phyloP scores from a whole-genome alignment of 2,329 filamentous ascomycete genomes.

The Exophiala mesophila region DNA sequence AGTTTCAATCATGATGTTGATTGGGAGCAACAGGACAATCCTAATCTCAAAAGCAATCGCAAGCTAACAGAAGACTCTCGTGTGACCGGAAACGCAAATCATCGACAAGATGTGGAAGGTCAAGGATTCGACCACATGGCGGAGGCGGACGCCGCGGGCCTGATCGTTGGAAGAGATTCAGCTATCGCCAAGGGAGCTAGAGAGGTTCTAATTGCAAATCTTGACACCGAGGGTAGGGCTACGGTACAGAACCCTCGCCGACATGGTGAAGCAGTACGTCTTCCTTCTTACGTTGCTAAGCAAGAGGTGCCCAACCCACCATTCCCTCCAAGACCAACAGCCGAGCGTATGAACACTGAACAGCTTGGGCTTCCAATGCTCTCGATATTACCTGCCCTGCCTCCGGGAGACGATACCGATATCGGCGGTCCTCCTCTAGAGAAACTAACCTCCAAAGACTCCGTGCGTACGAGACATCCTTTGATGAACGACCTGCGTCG shows the following conservation, averaged over 20 bases:
- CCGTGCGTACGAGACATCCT: slow-evolving; percentile 47
- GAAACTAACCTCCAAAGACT: slow-evolving; percentile 52
- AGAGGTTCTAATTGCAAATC: slow-evolving; percentile 65
- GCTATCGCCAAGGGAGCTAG: slow-evolving; percentile 58
- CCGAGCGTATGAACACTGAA: slow-evolving; percentile 59
- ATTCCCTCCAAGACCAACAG: slow-evolving; percentile 55
- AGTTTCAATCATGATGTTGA: slow-evolving; percentile 76
- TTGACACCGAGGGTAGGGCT: slow-evolving; percentile 60
- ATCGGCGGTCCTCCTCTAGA: slow-evolving; percentile 67
- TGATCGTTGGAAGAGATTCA: slow-evolving; percentile 65
- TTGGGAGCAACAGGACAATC: slow-evolving; percentile 55
- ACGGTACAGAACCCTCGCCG: slow-evolving; percentile 51
- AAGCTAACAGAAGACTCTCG: slow-evolving; percentile 54
- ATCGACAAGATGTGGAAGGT: slow-evolving; percentile 72
- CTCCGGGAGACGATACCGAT: slow-evolving; percentile 70
- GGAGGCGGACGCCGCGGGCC: slow-evolving; percentile 55
- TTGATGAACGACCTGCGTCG: slow-evolving; percentile 62
- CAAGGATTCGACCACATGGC: slow-evolving; percentile 73
- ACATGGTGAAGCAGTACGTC: slow-evolving; percentile 33
- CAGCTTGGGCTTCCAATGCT: slow-evolving; percentile 63
- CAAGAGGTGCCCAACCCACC: slow-evolving; percentile 42
- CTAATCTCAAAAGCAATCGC: slow-evolving; percentile 51
- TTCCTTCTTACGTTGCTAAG: slow-evolving; percentile 25
- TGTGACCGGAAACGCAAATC: slow-evolving; percentile 57
- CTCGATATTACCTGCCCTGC: slow-evolving; percentile 66